phyloP scores from a whole-genome alignment of 495 filamentous ascomycete genomes.

The Xylaria telfairii region DNA sequence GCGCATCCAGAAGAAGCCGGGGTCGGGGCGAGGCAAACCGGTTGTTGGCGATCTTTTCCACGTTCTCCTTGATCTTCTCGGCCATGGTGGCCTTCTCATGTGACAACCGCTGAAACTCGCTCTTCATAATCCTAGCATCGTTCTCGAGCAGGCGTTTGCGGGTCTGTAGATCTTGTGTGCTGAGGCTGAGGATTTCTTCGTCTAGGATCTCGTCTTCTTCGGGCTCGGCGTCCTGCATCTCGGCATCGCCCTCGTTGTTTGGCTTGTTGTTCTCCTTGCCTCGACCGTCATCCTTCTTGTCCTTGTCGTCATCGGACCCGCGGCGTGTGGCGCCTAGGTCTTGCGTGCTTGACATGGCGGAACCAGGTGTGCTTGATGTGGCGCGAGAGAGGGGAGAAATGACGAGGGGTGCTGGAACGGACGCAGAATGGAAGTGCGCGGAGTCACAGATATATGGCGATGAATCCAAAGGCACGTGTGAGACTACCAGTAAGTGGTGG shows the following conservation, averaged over 20 bases:
- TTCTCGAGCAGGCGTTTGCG: conserved; percentile 90
- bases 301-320: conserved; percentile 65
- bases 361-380: conserved; percentile 5
- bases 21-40: conserved; percentile 61
- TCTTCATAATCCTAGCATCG: conserved; percentile 97
- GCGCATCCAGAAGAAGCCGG: neutral
- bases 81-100: conserved; percentile 95
- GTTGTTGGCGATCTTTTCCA: conserved; percentile 99
- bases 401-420: neutral
- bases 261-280: conserved; percentile 70
- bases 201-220: conserved; percentile 83
- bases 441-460: neutral
- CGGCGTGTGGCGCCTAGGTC: conserved; percentile 79
- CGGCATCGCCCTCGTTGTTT: conserved; percentile 73
- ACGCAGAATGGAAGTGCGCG: neutral
- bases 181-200: conserved; percentile 85
- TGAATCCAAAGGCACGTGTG: neutral
- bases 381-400: neutral
- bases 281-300: conserved; percentile 74
- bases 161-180: conserved; percentile 92
- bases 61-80: conserved; percentile 98
- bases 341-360: conserved; percentile 81
- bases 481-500: neutral
- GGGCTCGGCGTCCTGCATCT: conserved; percentile 82
- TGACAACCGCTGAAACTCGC: conserved; percentile 90